These are phyloP conservation scores for Microglena sp. DNA, from an alignment of 139 green algal genomes.

Conservation along the genomic window DNA sequence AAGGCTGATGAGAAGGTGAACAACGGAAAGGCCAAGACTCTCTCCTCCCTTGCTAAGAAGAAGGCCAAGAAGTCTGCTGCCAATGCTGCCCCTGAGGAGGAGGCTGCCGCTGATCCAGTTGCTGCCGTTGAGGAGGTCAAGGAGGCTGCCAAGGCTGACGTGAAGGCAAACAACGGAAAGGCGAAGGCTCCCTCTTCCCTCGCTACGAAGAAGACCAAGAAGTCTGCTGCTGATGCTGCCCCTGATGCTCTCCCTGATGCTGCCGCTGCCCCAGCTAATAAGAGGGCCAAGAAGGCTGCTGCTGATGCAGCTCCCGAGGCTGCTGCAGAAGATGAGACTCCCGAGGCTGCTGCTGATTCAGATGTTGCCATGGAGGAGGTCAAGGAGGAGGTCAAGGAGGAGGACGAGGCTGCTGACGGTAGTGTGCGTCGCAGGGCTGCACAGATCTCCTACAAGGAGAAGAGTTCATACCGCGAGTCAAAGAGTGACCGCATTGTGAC, in stretches of 20 bases:
- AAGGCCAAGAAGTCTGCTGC: constrained; percentile 8
- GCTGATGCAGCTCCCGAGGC: not conserved
- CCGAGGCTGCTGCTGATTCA: not conserved
- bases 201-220: constrained; percentile 15
- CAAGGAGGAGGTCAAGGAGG: constrained; percentile 11
- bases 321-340: not conserved
- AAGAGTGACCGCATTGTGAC: constrained; percentile 28
- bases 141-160: not conserved
- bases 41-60: constrained; percentile 3
- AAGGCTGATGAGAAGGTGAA: not conserved
- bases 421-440: constrained; percentile 34
- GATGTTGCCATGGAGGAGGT: constrained; percentile 3
- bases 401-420: not conserved
- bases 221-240: not conserved
- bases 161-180: not conserved
- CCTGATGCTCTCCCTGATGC: not conserved
- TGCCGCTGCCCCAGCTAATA: not conserved
- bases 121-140: constrained; percentile 4
- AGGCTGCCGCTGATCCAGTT: not conserved
- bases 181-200: not conserved
- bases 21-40: not conserved
- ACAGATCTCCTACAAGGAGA: constrained; percentile 26
- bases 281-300: constrained; percentile 11
- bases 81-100: not conserved
- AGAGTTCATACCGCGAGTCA: not conserved